These are phyloP conservation scores for Cytospora piceae DNA, from an alignment of 2,329 filamentous ascomycete species.

Conservation along the genomic window DNA sequence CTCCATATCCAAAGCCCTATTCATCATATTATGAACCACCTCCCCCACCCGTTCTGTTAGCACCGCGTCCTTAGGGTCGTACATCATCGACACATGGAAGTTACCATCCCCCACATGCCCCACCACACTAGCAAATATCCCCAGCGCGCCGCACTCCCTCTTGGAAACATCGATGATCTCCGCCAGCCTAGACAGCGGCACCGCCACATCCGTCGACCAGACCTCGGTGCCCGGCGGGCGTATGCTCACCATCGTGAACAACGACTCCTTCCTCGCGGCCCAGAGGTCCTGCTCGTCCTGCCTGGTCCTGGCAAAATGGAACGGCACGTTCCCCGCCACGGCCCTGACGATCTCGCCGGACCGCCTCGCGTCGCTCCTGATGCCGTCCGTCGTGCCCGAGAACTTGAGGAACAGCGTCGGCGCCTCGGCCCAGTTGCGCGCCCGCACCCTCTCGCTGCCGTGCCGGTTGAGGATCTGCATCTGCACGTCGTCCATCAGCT, in stretches of 20 bases:
- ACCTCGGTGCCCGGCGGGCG: constrained; percentile 63
- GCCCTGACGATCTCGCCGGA: constrained; percentile 62
- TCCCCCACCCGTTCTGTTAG: constrained; percentile 47
- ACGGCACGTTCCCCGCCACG: constrained; percentile 58
- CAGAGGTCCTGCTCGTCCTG: constrained; percentile 72
- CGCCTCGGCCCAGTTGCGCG: constrained; percentile 64
- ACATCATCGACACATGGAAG: constrained; percentile 55
- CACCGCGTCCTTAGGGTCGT: constrained; percentile 54
- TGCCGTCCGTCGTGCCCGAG: constrained; percentile 62
- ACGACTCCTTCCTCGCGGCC: constrained; percentile 74
- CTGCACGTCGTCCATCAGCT: constrained; percentile 66
- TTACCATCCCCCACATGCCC: constrained; percentile 72
- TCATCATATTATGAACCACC: constrained; percentile 67
- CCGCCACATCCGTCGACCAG: constrained; percentile 82
- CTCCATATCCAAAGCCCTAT: constrained; percentile 67
- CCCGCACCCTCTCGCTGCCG: constrained; percentile 60
- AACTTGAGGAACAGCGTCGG: constrained; percentile 80
- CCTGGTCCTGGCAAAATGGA: constrained; percentile 68
- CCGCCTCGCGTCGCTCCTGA: constrained; percentile 66
- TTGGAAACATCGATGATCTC: constrained; percentile 73
- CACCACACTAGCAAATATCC: constrained; percentile 62
- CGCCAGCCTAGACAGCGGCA: constrained; percentile 71
- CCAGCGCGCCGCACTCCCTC: constrained; percentile 57
- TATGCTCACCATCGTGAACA: constrained; percentile 74
- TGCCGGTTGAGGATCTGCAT: constrained; percentile 69